Conservation (phyloP, 1,284 basidiomycete genomes). For the Leucoagaricus sp. region DNA sequence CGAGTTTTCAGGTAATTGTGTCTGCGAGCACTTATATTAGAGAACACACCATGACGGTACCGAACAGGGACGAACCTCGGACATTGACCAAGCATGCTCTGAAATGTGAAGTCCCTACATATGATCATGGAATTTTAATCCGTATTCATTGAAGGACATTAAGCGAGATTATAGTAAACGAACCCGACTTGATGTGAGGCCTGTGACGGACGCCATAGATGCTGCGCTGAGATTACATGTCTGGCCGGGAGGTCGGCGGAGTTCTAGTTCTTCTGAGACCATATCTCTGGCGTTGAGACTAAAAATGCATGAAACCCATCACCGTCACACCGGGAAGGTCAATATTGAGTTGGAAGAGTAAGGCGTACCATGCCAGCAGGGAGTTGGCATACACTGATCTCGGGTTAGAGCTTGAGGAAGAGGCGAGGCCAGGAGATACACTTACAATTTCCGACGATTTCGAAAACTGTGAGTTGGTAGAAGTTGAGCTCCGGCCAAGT, state of each 20-base stretch:
- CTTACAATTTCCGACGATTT: slow-evolving; percentile 11
- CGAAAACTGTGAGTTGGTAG: slow-evolving; percentile 11
- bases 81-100: background rate
- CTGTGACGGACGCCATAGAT: background rate
- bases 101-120: background rate
- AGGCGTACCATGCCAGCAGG: slow-evolving; percentile 7
- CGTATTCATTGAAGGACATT: too few species aligned
- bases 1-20: background rate
- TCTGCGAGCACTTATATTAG: background rate
- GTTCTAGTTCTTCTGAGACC: slow-evolving; percentile 10
- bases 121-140: background rate
- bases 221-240: background rate
- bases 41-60: background rate
- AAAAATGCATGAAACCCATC: background rate
- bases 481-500: slow-evolving; percentile 6
- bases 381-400: slow-evolving; percentile 12
- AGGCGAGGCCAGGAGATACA: background rate
- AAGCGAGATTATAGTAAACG: background rate
- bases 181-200: background rate
- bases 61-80: background rate
- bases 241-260: background rate
- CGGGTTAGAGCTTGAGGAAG: background rate
- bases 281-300: slow-evolving; percentile 12
- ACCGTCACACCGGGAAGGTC: background rate
- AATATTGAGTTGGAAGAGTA: background rate